These are phyloP conservation scores for Hura crepitans DNA, from an alignment of 441 rosid genomes.

Conservation along the genomic window DNA sequence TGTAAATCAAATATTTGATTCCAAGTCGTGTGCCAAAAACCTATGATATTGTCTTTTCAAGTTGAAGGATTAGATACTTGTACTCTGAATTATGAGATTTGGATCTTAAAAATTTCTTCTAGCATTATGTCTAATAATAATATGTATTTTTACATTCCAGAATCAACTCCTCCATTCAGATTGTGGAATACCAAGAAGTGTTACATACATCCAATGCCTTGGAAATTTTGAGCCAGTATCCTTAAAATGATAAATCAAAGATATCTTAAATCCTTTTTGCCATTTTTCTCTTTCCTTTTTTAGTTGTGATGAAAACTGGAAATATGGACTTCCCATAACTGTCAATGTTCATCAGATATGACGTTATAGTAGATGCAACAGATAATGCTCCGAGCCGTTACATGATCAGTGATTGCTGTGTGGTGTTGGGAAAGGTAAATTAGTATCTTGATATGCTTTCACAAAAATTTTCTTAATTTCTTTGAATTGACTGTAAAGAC, in stretches of 20 bases:
- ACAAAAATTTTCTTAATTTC: not conserved
- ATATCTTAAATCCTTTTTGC: no score
- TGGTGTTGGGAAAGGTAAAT: constrained; percentile 79
- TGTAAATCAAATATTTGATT: not conserved
- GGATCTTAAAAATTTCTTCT: not conserved
- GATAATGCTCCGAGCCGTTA: constrained; percentile 97
- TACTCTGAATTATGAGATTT: not conserved
- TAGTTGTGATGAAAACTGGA: not conserved
- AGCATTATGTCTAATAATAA: constrained; percentile 5
- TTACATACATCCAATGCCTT: constrained; percentile 80
- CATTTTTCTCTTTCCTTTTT: not conserved
- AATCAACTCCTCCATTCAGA: constrained; percentile 65
- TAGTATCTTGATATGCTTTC: not conserved
- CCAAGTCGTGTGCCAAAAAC: not conserved
- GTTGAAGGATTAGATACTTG: not conserved
- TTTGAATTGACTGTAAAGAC: not conserved
- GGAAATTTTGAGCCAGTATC: constrained; percentile 88
- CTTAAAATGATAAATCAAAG: constrained; percentile 25
- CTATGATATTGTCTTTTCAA: not conserved
- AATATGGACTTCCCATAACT: constrained; percentile 35
- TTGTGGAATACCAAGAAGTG: constrained; percentile 77
- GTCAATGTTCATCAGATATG: constrained; percentile 50
- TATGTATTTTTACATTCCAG: constrained; percentile 34
- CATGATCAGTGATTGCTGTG: constrained; percentile 96
- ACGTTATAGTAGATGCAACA: constrained; percentile 82